phyloP scores from a whole-genome alignment of 2,329 filamentous ascomycete species.

The Aspergillus spinulosporus region DNA sequence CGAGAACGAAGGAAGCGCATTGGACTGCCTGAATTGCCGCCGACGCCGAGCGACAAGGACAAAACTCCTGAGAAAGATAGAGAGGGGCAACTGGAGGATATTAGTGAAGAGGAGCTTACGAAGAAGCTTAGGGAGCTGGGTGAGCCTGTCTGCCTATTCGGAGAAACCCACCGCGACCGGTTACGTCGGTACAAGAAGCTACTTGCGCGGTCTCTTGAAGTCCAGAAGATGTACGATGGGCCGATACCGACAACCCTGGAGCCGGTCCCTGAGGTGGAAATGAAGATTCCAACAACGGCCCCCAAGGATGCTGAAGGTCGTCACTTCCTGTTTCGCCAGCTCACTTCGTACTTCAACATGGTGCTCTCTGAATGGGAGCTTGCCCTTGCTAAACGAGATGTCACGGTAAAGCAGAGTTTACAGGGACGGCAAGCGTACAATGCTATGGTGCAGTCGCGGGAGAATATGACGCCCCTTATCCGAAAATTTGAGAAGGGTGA shows the following conservation, averaged over 20 bases:
- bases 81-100: slow-evolving; percentile 46
- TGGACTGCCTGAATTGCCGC: slow-evolving; percentile 72
- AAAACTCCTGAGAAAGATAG: slow-evolving; percentile 39
- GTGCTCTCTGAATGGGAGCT: slow-evolving; percentile 84
- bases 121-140: slow-evolving; percentile 67
- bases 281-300: slow-evolving; percentile 72
- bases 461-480: slow-evolving; percentile 88
- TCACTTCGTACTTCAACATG: slow-evolving; percentile 95
- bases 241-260: slow-evolving; percentile 84
- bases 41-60: slow-evolving; percentile 27
- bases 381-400: slow-evolving; percentile 65
- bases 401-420: slow-evolving; percentile 66
- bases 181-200: slow-evolving; percentile 71
- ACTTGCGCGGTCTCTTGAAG: slow-evolving; percentile 43
- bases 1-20: slow-evolving; percentile 70
- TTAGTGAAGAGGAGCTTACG: slow-evolving; percentile 70
- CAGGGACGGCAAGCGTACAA: slow-evolving; percentile 78
- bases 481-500: slow-evolving; percentile 81
- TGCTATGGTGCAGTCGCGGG: slow-evolving; percentile 81
- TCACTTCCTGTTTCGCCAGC: slow-evolving; percentile 76
- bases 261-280: slow-evolving; percentile 79
- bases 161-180: slow-evolving; percentile 70
- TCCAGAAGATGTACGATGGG: slow-evolving; percentile 59
- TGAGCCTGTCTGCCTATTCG: slow-evolving; percentile 76
- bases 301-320: slow-evolving; percentile 65